These are phyloP conservation scores for Zymoseptoria crescenta DNA, from an alignment of 2,329 filamentous ascomycete genomes.

Conservation along the genomic window DNA sequence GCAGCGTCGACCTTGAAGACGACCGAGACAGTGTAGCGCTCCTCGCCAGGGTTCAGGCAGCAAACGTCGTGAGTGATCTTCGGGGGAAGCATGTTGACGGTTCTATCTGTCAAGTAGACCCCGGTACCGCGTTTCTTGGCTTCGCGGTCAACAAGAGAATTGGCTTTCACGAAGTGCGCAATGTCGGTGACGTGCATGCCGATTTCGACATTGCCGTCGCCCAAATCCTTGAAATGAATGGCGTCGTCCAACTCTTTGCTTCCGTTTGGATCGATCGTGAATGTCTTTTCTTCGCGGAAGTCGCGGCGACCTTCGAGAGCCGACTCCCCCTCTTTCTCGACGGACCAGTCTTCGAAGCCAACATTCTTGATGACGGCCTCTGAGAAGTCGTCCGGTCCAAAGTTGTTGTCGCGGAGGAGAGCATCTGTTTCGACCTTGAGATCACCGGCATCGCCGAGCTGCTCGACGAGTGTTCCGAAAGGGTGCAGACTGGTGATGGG, in stretches of 20 bases:
- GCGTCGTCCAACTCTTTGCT: conserved; percentile 85
- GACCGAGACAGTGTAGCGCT: conserved; percentile 83
- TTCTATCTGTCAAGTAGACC: conserved; percentile 88
- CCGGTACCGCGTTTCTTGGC: conserved; percentile 96
- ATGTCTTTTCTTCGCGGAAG: conserved; percentile 78
- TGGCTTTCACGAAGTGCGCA: conserved; percentile 92
- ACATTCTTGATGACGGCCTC: conserved; percentile 92
- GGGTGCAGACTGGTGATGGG: conserved; percentile 98
- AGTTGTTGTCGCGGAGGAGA: conserved; percentile 95
- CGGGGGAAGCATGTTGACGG: conserved; percentile 76
- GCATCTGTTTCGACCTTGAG: conserved; percentile 97
- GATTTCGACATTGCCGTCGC: conserved; percentile 82
- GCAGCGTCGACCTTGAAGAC: conserved; percentile 83
- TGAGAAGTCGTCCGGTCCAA: conserved; percentile 93
- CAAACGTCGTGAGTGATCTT: conserved; percentile 82
- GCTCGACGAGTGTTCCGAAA: conserved; percentile 94
- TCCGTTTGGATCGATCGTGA: conserved; percentile 87
- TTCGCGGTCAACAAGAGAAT: conserved; percentile 91
- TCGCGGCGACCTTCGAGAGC: conserved; percentile 70
- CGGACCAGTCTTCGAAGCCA: conserved; percentile 82
- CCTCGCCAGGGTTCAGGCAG: conserved; percentile 77
- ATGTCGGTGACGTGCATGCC: conserved; percentile 93
- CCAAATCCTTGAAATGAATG: conserved; percentile 77
- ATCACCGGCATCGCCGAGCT: conserved; percentile 94
- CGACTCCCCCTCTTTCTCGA: conserved; percentile 73